Base-by-base conservation (phyloP, 768 basidiomycete genomes). In the Mycena pura region DNA sequence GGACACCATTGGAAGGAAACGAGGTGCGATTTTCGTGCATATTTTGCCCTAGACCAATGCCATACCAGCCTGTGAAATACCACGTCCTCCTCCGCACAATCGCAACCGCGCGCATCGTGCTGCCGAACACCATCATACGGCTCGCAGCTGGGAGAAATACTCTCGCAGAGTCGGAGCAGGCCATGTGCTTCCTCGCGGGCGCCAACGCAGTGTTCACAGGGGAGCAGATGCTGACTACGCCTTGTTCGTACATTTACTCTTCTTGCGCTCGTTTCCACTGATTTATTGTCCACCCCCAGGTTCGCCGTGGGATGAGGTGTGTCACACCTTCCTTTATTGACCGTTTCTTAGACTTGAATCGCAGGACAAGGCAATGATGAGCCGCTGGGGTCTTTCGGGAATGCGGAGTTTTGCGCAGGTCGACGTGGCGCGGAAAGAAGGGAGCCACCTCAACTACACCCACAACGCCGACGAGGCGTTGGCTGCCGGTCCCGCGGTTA, bases 181-280 rank as follows among this genome's bases (percentile, higher is more conserved):
- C 91, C 7, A 95, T 99, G 91, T 95, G 94, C 71, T 99, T 99
- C 78, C 91, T 99, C 92, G 95, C 96, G 1, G 96, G 96, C 22
- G 96, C 96, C 21, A 99, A 99, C 71, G 96, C 96, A 21, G 90
- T 99, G 62, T 99, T 99, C 74, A 99, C 96, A n/a, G 96, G 96
- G 40, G 96, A 98, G 72, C 84, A 89, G 68, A 99, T 99, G 96
- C 75, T 99, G 66, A 99, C 96, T 13, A 99, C 96, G 14, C 95
- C 96, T 44, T 97, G 95, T 91, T 69, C 78, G 92, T 82, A 19
- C 29, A 27, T 49, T 59, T 44, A 40, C 45, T 34, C 55, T 28
- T 57, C 32, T 57, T 25, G 25, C 14, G 69, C 54, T 38, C 44
- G 32, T 19, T 6, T 51, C 49, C 13, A 59, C 51, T 66, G 57